Base-by-base conservation (phyloP, 1,284 basidiomycete species). In the Clitocybe nebularis region DNA sequence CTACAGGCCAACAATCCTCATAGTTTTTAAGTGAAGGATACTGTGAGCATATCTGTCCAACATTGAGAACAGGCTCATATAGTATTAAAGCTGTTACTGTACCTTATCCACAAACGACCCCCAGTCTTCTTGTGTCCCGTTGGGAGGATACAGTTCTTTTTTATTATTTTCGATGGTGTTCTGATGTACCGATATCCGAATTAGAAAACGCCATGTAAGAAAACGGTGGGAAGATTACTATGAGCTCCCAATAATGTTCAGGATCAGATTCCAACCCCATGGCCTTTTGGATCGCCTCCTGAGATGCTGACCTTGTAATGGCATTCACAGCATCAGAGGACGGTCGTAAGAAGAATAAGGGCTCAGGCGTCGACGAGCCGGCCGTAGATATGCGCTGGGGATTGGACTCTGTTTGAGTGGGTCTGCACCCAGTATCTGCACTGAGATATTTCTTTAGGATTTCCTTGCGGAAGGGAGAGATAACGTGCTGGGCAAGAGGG, bases 1-100 rank as follows among this genome's bases (percentile, higher is more conserved):
- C 21, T 8, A 55, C 35, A 0, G 53, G 55, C 53, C 55, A 55
- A 7, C 43, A 13, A 24, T 51, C 36, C 23, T 51, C 46, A 26
- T 50, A 57, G 3, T 26, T 32, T 1, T 36, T 28, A 8, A 55
- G 43, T 5, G 39, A 30, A 4, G 46, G 50, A 20, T 43, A 48
- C 4, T 36, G 13, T 14, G 22, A 8, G 10, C 33, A 35, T 14
- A 51, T 42, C 49, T 51, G 33, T 4, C 21, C 13, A 16, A 4
- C 5, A 10, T 24, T 39, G 19, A n/a, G 13, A 20, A 11, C 11
- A 14, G 14, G 24, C 20, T 23, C 11, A n/a, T 8, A 26, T 3
- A 29, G 5, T n/a, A 5, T 4, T 9, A 24, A 39, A 20, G 1
- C 8, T 36, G 21, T 9, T n/a, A 23, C 8, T 10, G n/a, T 19